Base-by-base conservation (phyloP, 129 eudicot genomes). In the Dittrichia graveolens region DNA sequence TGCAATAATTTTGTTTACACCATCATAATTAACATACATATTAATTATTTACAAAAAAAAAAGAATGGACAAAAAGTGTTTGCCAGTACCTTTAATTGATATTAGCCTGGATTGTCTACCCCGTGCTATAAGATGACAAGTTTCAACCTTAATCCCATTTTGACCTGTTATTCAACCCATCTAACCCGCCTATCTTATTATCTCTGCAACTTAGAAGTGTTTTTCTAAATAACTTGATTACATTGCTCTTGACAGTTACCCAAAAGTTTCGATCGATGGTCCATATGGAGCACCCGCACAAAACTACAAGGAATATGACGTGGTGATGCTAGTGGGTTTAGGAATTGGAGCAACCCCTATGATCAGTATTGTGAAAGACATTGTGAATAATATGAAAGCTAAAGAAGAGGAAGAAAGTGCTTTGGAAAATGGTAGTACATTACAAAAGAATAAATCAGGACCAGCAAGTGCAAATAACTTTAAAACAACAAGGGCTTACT, bases 341-440 rank as follows among this genome's bases (percentile, higher is more conserved):
- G 94, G 96, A 11, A 90, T 87, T 2, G 96, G 96, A 44, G 96
- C 96, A 34, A 90, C 96, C 3, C 96, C 96, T 4, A 86, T 90
- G 90, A 90, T 90, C 62, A 90, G 96, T 45, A 84, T 90, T 6
- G 85, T 90, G 11, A 90, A 90, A 75, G 96, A 90, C 84, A 87
- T 90, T 7, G 73, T 69, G 41, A 83, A 85, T 72, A 90, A 83
- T 85, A 83, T 85, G 65, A 85, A 83, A 40, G 80, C 83, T 37
- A 70, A 40, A 67, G 81, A 85, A 45, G 84, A 82, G 12, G 83
- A 79, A 59, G 86, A 73, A n/a, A 39, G 41, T 48, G 72, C 81
- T 12, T 61, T 80, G 52, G 91, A 85, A 53, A 81, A 74, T 57
- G 82, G 86, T 8, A 5, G 3, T 31, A 48, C 73, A 53, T 43